Conservation (phyloP, 306 rosid genomes). For the Cucurbita moschata region DNA sequence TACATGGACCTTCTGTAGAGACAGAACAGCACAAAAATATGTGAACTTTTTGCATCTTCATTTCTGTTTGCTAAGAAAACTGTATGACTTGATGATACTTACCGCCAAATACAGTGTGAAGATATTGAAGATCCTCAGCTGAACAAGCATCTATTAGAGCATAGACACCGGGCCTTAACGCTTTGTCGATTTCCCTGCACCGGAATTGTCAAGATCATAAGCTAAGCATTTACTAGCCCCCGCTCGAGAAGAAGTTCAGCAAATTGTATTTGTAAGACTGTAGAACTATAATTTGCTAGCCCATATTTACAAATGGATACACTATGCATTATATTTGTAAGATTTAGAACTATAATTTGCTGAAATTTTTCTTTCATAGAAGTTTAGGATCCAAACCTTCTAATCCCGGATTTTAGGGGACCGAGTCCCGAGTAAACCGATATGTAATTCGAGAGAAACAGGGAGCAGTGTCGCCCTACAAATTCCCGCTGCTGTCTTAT, state of each 20-base stretch:
- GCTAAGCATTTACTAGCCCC: not conserved
- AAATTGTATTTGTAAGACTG: not conserved
- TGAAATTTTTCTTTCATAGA: not conserved
- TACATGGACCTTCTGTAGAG: constrained; percentile 92
- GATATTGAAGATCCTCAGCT: constrained; percentile 76
- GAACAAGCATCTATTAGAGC: constrained; percentile 71
- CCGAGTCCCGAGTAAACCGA: constrained; percentile 69
- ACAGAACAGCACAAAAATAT: not conserved
- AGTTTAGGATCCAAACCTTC: constrained; percentile 28
- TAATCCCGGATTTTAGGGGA: constrained; percentile 58
- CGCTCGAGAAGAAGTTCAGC: not conserved
- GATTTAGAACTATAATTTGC: not conserved
- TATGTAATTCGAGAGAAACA: constrained; percentile 56
- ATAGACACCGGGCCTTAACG: constrained; percentile 70
- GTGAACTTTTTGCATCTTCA: not conserved
- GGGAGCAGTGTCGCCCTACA: constrained; percentile 48
- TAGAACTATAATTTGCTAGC: not conserved
- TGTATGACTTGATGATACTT: constrained; percentile 1
- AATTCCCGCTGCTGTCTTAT: constrained; percentile 63
- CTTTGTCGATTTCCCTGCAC: constrained; percentile 81
- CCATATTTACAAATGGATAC: not conserved
- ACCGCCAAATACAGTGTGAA: constrained; percentile 88
- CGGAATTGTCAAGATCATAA: not conserved
- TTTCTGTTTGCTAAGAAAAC: not conserved
- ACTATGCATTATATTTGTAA: not conserved